Evolutionary conservation across 164 flowering plant genomes (phyloP).

Genomic region (Litsea cubeba): DNA sequence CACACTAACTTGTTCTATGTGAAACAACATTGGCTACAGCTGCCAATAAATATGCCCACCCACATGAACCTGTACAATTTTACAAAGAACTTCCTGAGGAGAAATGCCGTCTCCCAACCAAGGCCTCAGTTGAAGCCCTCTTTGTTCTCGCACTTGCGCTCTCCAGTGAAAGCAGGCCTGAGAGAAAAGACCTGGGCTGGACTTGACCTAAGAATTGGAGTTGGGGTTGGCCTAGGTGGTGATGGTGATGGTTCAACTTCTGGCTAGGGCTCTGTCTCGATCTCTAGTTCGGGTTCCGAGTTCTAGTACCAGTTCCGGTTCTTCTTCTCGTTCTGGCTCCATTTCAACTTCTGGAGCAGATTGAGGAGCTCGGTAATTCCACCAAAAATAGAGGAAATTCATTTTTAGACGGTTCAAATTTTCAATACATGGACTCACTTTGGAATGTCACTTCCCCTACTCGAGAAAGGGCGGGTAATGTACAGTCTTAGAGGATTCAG

Average conservation of each 20-base stretch:
- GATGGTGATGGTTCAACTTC: constrained; percentile 17
- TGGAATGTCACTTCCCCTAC: too few species aligned
- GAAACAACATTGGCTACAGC: not conserved
- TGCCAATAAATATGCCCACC: not conserved
- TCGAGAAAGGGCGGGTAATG: too few species aligned
- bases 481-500: too few species aligned
- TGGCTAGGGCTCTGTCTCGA: constrained; percentile 12
- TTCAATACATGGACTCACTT: too few species aligned
- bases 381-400: too few species aligned
- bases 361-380: too few species aligned
- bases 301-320: constrained; percentile 19
- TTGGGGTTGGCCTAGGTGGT: constrained; percentile 16
- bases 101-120: constrained; percentile 5
- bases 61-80: not conserved
- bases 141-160: constrained; percentile 3
- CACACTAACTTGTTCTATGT: not conserved
- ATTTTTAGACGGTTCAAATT: too few species aligned
- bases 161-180: constrained; percentile 18
- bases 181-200: constrained; percentile 20
- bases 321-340: constrained; percentile 16
- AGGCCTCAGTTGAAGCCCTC: constrained; percentile 4
- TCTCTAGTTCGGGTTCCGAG: constrained; percentile 9
- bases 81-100: not conserved
- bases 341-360: constrained; percentile 10
- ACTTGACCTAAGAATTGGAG: constrained; percentile 14